These are phyloP conservation scores for Aureobasidium sp. DNA, from an alignment of 2,329 filamentous ascomycete genomes.

Conservation along the genomic window DNA sequence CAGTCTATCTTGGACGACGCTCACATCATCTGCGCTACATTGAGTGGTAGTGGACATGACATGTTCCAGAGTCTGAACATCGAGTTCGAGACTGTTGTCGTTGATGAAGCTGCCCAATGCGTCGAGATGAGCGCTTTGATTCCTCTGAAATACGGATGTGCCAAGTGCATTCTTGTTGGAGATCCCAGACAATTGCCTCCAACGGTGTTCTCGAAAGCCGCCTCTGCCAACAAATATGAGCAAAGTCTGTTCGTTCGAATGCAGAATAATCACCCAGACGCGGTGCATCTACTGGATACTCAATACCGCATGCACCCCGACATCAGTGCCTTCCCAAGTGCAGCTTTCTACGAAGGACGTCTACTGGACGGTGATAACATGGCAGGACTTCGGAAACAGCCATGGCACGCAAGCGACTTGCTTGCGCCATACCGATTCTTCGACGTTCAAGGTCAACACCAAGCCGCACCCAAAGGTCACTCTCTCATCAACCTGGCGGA, in stretches of 20 bases:
- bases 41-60: slow-evolving; percentile 92
- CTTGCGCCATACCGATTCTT: slow-evolving; percentile 96
- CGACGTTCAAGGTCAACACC: slow-evolving; percentile 83
- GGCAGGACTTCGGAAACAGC: slow-evolving; percentile 62
- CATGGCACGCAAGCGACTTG: slow-evolving; percentile 76
- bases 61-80: slow-evolving; percentile 93
- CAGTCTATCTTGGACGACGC: slow-evolving; percentile 85
- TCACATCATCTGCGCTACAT: slow-evolving; percentile 87
- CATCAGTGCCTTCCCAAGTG: slow-evolving; percentile 84
- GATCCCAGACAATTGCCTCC: slow-evolving; percentile 96
- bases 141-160: slow-evolving; percentile 92
- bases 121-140: slow-evolving; percentile 95
- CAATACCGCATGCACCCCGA: slow-evolving; percentile 99
- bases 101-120: slow-evolving; percentile 96
- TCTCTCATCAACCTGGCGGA: slow-evolving; percentile 87
- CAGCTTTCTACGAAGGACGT: slow-evolving; percentile 83
- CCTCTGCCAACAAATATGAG: slow-evolving; percentile 87
- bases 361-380: slow-evolving; percentile 81
- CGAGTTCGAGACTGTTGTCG: slow-evolving; percentile 97
- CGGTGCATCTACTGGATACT: slow-evolving; percentile 90
- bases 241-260: slow-evolving; percentile 98
- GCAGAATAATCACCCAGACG: slow-evolving; percentile 81
- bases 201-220: slow-evolving; percentile 89
- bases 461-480: slow-evolving; percentile 70
- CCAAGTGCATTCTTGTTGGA: slow-evolving; percentile 93